Base-by-base conservation (phyloP, 2,329 filamentous ascomycete species). In the Ceratocystis harringtonii region DNA sequence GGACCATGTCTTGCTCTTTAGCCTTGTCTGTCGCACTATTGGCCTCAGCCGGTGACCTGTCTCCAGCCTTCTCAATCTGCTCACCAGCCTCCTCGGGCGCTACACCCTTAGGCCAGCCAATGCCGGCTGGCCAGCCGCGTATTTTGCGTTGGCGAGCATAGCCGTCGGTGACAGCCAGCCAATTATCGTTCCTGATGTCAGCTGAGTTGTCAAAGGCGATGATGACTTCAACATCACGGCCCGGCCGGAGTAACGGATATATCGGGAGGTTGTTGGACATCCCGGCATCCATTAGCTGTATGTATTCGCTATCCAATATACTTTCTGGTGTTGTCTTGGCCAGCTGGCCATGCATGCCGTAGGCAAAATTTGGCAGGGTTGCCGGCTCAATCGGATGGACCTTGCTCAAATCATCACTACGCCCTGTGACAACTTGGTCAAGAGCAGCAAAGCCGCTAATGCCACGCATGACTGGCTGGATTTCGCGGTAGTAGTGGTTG, bases 181-280 rank as follows among this genome's bases (percentile, higher is more conserved):
- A 99, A 72, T 99, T 97, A 71, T 96, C 92, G 5, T 88, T 89
- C 72, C 88, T 90, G 67, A 96, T 89, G 70, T 99, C 94, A 22
- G 92, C 92, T 1, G 90, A 95, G 2, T 91, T 91, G 73, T 99
- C 94, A 73, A 99, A 99, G 2, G 92, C 90, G 58, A 99, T 83
- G 58, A 97, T 78, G 55, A 99, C 81, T 70, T 99, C 94, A 5
- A 99, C 87, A 66, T 95, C 83, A 44, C 94, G 83, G 1, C 92
- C 92, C 0, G 90, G 90, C 10, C 94, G 85, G 19, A 99, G 84
- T 2, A 97, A 81, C 0, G 94, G 94, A 73, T 99, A 99, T 52
- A 97, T 92, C 1, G 94, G 94, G 7, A 99, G 79, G 72, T 99
- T 99, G 73, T 99, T 97, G 69, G 89, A 95, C 94, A 99, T 99